Base-by-base conservation (phyloP, 371 early-diverging fungal species). In the Mucor irregularis region DNA sequence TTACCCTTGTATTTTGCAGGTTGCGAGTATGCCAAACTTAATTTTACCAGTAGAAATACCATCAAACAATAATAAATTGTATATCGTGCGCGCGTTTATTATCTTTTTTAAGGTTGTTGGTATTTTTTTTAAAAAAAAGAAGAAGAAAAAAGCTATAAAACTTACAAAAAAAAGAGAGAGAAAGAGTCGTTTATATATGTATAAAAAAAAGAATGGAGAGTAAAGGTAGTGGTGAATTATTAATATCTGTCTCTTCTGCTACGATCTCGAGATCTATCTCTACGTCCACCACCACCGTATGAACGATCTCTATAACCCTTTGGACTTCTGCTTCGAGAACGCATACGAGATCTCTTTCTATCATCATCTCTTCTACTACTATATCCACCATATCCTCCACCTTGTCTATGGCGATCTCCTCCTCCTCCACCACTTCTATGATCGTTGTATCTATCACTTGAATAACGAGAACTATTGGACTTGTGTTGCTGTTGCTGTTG, bases 161-260 rank as follows among this genome's bases (percentile, higher is more conserved):
- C n/a, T n/a, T n/a, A n/a, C n/a, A n/a, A n/a, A n/a, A n/a, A n/a
- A n/a, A n/a, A n/a, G n/a, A n/a, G n/a, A n/a, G n/a, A n/a, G n/a
- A n/a, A n/a, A n/a, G n/a, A n/a, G n/a, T n/a, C n/a, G n/a, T n/a
- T n/a, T n/a, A n/a, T n/a, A n/a, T n/a, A n/a, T n/a, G 35, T 13
- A 34, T 4, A 34, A 11, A 9, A 11, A 34, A 34, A 34, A 24
- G 24, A 22, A 42, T 9, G 51, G 30, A n/a, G n/a, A n/a, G n/a
- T n/a, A n/a, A n/a, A n/a, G n/a, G n/a, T n/a, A n/a, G n/a, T n/a
- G n/a, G n/a, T n/a, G n/a, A n/a, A n/a, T n/a, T n/a, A n/a, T 52
- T 47, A 58, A 82, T 71, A 91, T 87, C 71, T 82, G 72, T 69
- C 77, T 81, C 72, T 73, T 67, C 62, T 64, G 56, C 75, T 62